phyloP scores from a whole-genome alignment of 257 asterid genomes.

The Thymus quinquecostatus region DNA sequence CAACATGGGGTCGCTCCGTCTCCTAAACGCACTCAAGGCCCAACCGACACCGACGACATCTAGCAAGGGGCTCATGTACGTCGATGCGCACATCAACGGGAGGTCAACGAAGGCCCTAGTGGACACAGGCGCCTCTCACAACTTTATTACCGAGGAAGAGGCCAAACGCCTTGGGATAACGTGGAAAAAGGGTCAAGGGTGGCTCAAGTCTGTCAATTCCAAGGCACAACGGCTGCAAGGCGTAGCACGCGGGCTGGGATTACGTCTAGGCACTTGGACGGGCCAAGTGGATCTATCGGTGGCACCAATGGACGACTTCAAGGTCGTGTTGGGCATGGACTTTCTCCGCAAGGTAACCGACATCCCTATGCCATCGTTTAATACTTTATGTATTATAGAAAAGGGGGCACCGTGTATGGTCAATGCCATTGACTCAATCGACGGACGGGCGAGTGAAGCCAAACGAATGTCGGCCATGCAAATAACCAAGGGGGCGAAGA shows the following conservation, averaged over 20 bases:
- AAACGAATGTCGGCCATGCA: too few relatives aligned
- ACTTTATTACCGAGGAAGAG: too few relatives aligned
- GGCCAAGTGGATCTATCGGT: neutral
- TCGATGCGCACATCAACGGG: neutral
- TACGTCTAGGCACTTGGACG: neutral
- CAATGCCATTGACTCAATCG: too few relatives aligned
- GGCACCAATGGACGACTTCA: slow-evolving; percentile 1
- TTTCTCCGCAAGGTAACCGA: neutral
- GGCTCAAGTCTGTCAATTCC: neutral
- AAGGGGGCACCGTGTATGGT: too few relatives aligned
- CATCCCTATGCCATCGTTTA: neutral
- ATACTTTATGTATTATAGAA: too few relatives aligned
- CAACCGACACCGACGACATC: neutral
- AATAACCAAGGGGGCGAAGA: too few relatives aligned
- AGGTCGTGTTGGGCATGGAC: neutral
- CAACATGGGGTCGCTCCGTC: neutral
- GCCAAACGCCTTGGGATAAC: neutral
- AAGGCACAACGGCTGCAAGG: neutral
- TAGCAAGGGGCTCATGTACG: neutral
- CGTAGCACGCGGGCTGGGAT: neutral
- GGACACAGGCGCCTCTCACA: too few relatives aligned
- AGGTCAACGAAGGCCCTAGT: too few relatives aligned
- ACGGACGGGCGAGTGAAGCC: too few relatives aligned
- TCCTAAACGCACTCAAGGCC: neutral
- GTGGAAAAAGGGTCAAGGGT: neutral